Base-by-base conservation (phyloP, 345 rosid genomes). In the Excoecaria agallocha region DNA sequence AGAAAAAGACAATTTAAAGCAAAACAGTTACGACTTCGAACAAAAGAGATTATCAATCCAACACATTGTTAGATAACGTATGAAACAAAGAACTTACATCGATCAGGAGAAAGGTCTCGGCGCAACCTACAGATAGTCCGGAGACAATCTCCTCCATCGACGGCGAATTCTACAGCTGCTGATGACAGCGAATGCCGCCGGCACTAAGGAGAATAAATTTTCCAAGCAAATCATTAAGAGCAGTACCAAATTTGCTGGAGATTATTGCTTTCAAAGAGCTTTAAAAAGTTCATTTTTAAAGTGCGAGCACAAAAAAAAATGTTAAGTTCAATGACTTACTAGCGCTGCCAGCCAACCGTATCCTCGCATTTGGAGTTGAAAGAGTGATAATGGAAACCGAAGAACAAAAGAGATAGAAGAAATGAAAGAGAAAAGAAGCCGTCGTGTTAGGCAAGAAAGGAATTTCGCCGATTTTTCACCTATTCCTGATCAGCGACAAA, bases 141-240 rank as follows among this genome's bases (percentile, higher is more conserved):
- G 58, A 55, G 55, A 81, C 74, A 71, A 57, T 39, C 54, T 60
- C 54, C 63, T 63, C 72, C 73, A n/a, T 69, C 54, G 62, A 76
- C 51, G 0, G 80, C 79, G 17, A 75, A 69, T 20, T 76, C 65
- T 67, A 80, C 60, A 0, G 81, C 77, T 15, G 74, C 13, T 5
- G 81, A 83, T 35, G 85, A 76, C 61, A 77, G 79, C 61, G 86
- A 76, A 68, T 67, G 87, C 79, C 85, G 85, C 79, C 86, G 86
- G 76, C 82, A 82, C 98, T 89, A 82, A 75, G 64, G 13, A 35
- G 58, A 0, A 45, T 13, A 66, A 41, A 55, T 46, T n/a, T 30
- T 19, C 64, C 69, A 13, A 55, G 17, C 6, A 59, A 76, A 50
- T 59, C 20, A 48, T 12, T 56, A 41, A 2, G 4, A 45, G 4